phyloP scores from a whole-genome alignment of 2,329 filamentous ascomycete species.

The Neofusicoccum sp. region DNA sequence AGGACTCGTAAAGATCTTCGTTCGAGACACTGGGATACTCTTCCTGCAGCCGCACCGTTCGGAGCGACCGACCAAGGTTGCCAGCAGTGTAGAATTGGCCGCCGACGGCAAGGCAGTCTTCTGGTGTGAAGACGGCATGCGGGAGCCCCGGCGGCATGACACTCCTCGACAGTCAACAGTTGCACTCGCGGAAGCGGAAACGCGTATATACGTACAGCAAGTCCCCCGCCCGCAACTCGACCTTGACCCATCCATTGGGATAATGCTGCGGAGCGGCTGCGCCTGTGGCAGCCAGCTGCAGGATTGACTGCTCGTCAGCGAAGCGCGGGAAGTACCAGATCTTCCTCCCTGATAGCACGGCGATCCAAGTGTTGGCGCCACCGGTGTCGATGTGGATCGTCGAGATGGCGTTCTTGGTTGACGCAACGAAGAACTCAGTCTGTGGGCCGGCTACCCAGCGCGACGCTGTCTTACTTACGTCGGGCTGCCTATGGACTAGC shows the following conservation, averaged over 20 bases:
- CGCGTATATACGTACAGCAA: not conserved
- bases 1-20: not conserved
- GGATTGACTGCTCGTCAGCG: not conserved
- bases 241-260: not conserved
- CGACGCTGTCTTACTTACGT: not conserved
- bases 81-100: not conserved
- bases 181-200: not conserved
- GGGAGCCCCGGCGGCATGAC: not conserved
- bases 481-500: no score
- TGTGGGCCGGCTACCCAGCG: not conserved
- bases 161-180: not conserved
- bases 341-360: not conserved
- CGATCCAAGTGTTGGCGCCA: not conserved
- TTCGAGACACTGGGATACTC: not conserved
- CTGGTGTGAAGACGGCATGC: not conserved
- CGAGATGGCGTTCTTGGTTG: not conserved
- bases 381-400: not conserved
- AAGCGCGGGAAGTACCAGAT: not conserved
- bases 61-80: not conserved
- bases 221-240: not conserved
- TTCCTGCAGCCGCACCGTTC: not conserved
- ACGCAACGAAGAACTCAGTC: not conserved
- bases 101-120: not conserved
- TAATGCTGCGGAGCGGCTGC: not conserved
- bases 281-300: not conserved